Evolutionary conservation across 2,329 filamentous ascomycete genomes (phyloP).

Genomic region (Apiospora hydei): DNA sequence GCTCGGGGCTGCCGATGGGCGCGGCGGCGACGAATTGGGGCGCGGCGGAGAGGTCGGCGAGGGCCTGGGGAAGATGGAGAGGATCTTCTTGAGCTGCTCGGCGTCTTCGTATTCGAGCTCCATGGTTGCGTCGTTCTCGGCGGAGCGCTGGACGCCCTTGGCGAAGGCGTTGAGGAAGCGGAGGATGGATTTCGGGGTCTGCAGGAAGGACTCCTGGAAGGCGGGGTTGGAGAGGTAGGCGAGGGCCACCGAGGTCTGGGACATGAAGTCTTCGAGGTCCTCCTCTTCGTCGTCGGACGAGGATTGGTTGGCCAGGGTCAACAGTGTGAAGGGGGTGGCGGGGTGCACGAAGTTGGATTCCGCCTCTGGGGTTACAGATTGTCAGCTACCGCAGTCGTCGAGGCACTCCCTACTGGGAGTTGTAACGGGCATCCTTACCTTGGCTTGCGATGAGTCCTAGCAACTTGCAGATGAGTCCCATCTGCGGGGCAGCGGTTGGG

Average conservation of each 20-base stretch:
- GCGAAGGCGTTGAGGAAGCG: conserved; percentile 58
- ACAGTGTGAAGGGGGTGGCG: conserved; percentile 55
- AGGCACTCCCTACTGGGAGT: not conserved
- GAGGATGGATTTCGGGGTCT: conserved; percentile 45
- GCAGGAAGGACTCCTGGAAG: conserved; percentile 58
- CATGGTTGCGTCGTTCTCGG: conserved; percentile 48
- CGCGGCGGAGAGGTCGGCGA: conserved; percentile 60
- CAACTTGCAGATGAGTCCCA: conserved; percentile 64
- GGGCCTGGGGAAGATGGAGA: conserved; percentile 57
- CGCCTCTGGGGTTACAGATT: conserved; percentile 46
- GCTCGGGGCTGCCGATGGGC: conserved; percentile 51
- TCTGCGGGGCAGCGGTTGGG: conserved; percentile 48
- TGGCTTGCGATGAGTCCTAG: conserved; percentile 61
- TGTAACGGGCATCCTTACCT: conserved; percentile 42
- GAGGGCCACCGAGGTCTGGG: conserved; percentile 58
- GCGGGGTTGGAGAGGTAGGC: conserved; percentile 62
- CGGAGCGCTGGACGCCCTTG: conserved; percentile 44
- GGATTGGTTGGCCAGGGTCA: conserved; percentile 55
- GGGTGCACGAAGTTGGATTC: conserved; percentile 54
- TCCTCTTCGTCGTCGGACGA: conserved; percentile 40
- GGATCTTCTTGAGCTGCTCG: conserved; percentile 55
- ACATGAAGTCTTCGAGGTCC: conserved; percentile 63
- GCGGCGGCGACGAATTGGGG: conserved; percentile 53
- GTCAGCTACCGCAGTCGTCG: conserved; percentile 25
- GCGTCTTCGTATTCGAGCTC: conserved; percentile 54